Conservation (phyloP, 2,329 filamentous ascomycete genomes). For the Aureobasidium sp. region DNA sequence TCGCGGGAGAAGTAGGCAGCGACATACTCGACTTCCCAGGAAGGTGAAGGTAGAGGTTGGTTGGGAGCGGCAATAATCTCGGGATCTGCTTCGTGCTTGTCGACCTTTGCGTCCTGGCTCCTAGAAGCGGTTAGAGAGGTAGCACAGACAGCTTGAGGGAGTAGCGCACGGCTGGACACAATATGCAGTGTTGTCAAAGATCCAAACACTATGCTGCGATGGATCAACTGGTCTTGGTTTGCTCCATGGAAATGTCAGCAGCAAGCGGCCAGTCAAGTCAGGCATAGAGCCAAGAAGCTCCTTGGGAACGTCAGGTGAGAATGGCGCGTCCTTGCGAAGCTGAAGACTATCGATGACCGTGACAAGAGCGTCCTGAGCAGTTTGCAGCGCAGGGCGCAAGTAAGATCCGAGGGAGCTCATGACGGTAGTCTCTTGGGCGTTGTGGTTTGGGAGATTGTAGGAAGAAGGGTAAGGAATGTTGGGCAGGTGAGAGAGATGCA, state of each 20-base stretch:
- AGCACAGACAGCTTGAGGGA: neutral
- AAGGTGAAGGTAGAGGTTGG: neutral
- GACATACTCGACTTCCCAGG: conserved; percentile 78
- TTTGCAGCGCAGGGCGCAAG: neutral
- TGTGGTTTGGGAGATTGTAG: neutral
- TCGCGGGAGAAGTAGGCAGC: conserved; percentile 72
- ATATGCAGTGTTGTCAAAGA: conserved; percentile 85
- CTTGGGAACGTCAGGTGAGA: conserved; percentile 28
- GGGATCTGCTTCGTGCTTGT: conserved; percentile 2
- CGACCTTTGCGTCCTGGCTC: neutral
- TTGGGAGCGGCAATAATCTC: neutral
- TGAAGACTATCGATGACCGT: conserved; percentile 6
- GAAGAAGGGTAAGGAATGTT: neutral
- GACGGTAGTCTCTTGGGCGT: neutral
- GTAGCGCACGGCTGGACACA: conserved; percentile 29
- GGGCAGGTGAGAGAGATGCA: neutral
- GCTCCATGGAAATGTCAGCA: conserved; percentile 7
- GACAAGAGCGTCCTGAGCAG: conserved; percentile 3
- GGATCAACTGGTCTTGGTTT: conserved; percentile 43
- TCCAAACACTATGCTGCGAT: conserved; percentile 70
- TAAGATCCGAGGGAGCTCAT: neutral
- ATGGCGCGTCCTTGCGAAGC: conserved; percentile 23
- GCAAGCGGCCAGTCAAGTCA: conserved; percentile 20
- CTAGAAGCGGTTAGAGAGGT: neutral
- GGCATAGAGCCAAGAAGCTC: conserved; percentile 27